Conservation (phyloP, 1,139 yeast genomes). For the Lodderomyces orthopsilosis region DNA sequence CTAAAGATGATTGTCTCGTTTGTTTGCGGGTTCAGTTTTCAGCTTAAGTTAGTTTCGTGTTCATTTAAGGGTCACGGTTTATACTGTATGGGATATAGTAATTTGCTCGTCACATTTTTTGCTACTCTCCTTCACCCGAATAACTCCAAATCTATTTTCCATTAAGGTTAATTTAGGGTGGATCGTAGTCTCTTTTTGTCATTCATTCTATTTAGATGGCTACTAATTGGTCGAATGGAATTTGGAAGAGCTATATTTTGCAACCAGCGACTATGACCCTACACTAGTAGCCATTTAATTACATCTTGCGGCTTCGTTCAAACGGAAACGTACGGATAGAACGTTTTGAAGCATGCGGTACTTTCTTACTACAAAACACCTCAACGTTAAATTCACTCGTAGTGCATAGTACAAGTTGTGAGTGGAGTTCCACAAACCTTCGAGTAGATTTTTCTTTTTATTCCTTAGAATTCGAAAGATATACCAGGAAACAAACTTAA, state of each 20-base stretch:
- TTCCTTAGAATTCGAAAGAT: not conserved
- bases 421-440: not conserved
- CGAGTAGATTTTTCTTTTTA: not conserved
- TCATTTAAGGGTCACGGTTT: not conserved
- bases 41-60: not conserved
- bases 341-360: not conserved
- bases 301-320: not conserved
- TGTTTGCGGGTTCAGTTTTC: too few species aligned
- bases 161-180: too few species aligned
- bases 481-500: not conserved
- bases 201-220: not conserved
- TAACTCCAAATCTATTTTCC: not conserved
- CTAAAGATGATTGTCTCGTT: too few species aligned
- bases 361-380: not conserved
- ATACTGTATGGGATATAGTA: not conserved
- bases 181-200: not conserved
- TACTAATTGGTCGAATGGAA: not conserved
- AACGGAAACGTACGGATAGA: not conserved
- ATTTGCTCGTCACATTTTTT: not conserved
- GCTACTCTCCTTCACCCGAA: not conserved
- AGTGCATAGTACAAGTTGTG: not conserved
- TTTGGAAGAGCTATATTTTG: not conserved
- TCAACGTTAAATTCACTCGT: not conserved
- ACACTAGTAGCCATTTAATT: not conserved
- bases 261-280: not conserved